phyloP scores from a whole-genome alignment of 441 rosid genomes.

The Brassica balearica region DNA sequence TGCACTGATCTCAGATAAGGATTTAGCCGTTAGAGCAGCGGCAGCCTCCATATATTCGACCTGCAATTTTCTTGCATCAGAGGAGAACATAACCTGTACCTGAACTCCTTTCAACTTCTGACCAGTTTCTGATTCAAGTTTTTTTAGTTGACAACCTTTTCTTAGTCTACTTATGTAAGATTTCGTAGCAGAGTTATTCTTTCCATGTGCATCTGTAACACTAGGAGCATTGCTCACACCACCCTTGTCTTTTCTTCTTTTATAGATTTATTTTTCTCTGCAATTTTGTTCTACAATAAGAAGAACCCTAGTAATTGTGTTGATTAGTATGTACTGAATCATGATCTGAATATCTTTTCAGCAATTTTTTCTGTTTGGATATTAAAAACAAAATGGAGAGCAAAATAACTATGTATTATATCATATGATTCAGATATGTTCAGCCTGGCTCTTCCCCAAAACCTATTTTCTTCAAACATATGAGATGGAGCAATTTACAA shows the following conservation, averaged over 20 bases:
- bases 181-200: constrained; percentile 29
- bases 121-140: constrained; percentile 27
- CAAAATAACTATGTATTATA: constrained; percentile 15
- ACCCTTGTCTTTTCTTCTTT: constrained; percentile 17
- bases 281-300: constrained; percentile 20
- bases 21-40: constrained; percentile 80
- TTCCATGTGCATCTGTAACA: constrained; percentile 38
- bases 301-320: constrained; percentile 18
- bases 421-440: constrained; percentile 5
- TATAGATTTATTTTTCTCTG: constrained; percentile 21
- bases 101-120: constrained; percentile 46
- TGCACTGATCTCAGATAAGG: constrained; percentile 58
- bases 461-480: constrained; percentile 27
- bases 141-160: constrained; percentile 29
- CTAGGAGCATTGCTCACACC: constrained; percentile 38
- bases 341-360: not conserved
- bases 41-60: constrained; percentile 97
- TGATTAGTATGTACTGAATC: constrained; percentile 19
- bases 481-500: constrained; percentile 37
- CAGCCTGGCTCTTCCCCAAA: constrained; percentile 26
- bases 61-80: constrained; percentile 65
- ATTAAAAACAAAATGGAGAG: not conserved
- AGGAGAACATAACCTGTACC: constrained; percentile 74
- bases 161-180: constrained; percentile 27
- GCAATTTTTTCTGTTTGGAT: not conserved